Base-by-base conservation (phyloP, 148 eudicot genomes). In the Rhododendron henanense region DNA sequence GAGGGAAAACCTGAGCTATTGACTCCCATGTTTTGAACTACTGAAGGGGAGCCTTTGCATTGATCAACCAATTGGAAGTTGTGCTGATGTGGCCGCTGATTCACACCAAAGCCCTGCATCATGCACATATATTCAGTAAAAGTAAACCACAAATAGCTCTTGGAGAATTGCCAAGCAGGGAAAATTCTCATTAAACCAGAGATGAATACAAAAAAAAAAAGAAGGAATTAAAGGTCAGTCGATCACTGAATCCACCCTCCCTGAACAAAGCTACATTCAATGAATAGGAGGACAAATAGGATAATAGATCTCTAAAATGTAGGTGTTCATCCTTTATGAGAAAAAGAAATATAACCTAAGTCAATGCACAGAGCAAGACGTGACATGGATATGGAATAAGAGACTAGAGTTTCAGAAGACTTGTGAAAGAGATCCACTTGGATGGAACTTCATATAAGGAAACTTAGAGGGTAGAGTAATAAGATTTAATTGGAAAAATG, bases 11-110 rank as follows among this genome's bases (percentile, higher is more conserved):
- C 92, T 84, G 93, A 45, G 85, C 84, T 91, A 79, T 90, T 86
- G 51, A 90, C 80, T 79, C 85, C 88, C 89, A 89, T 79, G 83
- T 81, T 90, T 84, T 90, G 91, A 81, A 88, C 89, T 87, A 87
- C 94, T 28, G 91, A 81, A 77, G 87, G 83, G 84, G 94, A 69
- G 67, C 85, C 88, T 90, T 93, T 93, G 92, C 87, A 91, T 53
- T 93, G 93, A 88, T 91, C 93, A 77, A 87, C 79, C 33, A 85
- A 77, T 41, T 91, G 90, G 85, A 89, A 89, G 75, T 87, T 88
- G 78, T 93, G 98, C 85, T 87, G 91, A 37, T 87, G 91, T 76
- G 91, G 88, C n/a, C 83, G 92, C 84, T 90, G 93, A 87, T 91
- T 86, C 85, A 89, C 88, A 87, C 84, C 85, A 76, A 90, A 88